A percentile compares a stretch with the other conserved stretches of the same genome.
Conservation (phyloP, 2,329 filamentous ascomycete genomes). For the Scytalidium lignicola region DNA sequence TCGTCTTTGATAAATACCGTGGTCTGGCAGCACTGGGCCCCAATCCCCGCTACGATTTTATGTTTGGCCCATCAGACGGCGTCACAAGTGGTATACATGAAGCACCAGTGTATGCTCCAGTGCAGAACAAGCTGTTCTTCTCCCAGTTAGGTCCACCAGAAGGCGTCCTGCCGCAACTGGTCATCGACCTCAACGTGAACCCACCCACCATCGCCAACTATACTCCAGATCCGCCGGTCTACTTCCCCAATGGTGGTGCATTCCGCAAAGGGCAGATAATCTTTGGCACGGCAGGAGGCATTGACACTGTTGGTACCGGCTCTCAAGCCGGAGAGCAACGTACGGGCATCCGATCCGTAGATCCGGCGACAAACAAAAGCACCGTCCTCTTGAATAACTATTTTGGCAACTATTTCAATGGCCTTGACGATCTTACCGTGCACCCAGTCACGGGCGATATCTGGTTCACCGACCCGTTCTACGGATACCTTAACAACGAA, state of each 20-base stretch:
- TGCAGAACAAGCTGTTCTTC: conserved; percentile 35
- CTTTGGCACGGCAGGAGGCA: conserved; percentile 30
- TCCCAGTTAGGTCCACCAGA: conserved; percentile 28
- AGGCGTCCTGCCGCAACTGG: conserved; percentile 32
- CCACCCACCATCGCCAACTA: conserved; percentile 34
- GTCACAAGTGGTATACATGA: conserved; percentile 31
- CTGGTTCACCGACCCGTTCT: conserved; percentile 24
- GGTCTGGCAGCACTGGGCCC: conserved; percentile 32
- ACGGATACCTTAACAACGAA: conserved; percentile 30
- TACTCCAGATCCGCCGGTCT: conserved; percentile 36
- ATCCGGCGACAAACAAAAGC: conserved; percentile 20
- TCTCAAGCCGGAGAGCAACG: conserved; percentile 35
- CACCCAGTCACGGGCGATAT: conserved; percentile 27
- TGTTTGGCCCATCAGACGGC: conserved; percentile 24
- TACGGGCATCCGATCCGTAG: conserved; percentile 25
- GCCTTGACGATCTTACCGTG: conserved; percentile 33
- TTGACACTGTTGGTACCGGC: conserved; percentile 29
- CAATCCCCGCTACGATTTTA: conserved; percentile 30
- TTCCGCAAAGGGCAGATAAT: conserved; percentile 30
- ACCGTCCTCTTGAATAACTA: conserved; percentile 28
- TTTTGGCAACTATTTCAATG: conserved; percentile 32
- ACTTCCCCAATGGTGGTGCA: conserved; percentile 37
- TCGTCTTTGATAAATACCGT: conserved; percentile 31
- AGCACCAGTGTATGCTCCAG: conserved; percentile 36
- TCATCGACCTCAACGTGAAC: conserved; percentile 36